These are phyloP conservation scores for Tricharina praecox DNA, from an alignment of 495 filamentous ascomycete genomes.

Conservation along the genomic window DNA sequence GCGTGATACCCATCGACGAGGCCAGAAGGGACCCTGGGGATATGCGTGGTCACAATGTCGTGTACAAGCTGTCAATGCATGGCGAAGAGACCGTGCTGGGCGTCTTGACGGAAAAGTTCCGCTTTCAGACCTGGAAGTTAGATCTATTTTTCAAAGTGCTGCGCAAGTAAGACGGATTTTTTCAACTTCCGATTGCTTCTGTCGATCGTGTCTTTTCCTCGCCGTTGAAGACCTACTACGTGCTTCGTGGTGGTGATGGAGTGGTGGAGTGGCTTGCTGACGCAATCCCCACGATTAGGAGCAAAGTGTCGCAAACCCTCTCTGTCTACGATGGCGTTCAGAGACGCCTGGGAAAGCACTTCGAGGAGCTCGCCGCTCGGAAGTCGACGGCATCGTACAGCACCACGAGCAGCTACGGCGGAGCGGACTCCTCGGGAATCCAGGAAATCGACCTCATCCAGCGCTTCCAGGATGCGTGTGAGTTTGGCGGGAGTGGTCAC, in stretches of 20 bases:
- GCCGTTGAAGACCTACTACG: too few species aligned
- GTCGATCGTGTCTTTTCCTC: too few species aligned
- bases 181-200: neutral
- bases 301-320: slow-evolving; percentile 7
- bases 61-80: neutral
- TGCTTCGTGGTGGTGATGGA: too few species aligned
- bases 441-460: slow-evolving; percentile 10
- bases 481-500: slow-evolving; percentile 6
- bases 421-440: slow-evolving; percentile 1
- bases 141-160: slow-evolving; percentile 10
- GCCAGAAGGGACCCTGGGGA: neutral
- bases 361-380: slow-evolving; percentile 6
- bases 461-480: slow-evolving; percentile 14
- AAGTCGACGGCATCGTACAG: slow-evolving; percentile 1
- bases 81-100: neutral
- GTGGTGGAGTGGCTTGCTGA: neutral
- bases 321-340: slow-evolving; percentile 6
- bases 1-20: neutral
- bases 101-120: slow-evolving; percentile 10
- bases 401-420: neutral
- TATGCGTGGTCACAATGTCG: slow-evolving; percentile 6
- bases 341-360: neutral
- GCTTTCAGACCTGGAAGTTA: slow-evolving; percentile 17
- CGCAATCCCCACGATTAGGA: neutral
- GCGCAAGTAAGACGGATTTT: slow-evolving; percentile 10